Evolutionary conservation across 176 grass and related monocot species (phyloP).

Genomic region (Pharus latifolius): DNA sequence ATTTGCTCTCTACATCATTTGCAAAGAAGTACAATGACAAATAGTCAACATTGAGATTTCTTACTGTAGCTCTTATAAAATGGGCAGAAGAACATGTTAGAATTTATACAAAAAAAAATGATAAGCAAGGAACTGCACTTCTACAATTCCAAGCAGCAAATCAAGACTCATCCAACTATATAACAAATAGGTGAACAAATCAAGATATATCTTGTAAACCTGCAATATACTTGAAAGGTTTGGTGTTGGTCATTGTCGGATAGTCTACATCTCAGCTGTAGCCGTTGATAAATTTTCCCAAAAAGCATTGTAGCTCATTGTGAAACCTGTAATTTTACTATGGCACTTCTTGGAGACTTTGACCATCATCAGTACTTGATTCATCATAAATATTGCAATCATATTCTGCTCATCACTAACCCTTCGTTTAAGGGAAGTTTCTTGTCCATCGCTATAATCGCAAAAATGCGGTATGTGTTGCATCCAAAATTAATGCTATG

Average conservation of each 20-base stretch:
- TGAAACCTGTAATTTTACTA: no score
- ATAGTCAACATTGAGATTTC: not conserved
- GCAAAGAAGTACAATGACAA: not conserved
- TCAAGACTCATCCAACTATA: not conserved
- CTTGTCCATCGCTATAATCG: not conserved
- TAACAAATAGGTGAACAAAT: not conserved
- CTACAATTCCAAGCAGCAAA: constrained; percentile 6
- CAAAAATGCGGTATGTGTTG: not conserved
- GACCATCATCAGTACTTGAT: no score
- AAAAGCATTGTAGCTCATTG: not conserved
- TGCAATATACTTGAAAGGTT: not conserved
- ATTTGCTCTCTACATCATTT: constrained; percentile 11
- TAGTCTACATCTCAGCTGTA: not conserved
- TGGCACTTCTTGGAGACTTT: no score
- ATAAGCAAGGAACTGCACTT: constrained; percentile 17
- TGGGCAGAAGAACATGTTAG: not conserved
- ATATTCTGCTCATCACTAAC: not conserved
- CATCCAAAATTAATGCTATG: not conserved
- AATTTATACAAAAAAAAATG: constrained; percentile 4
- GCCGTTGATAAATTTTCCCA: not conserved
- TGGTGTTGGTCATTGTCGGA: not conserved
- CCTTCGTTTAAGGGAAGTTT: not conserved
- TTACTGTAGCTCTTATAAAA: constrained; percentile 9
- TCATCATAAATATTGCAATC: not conserved
- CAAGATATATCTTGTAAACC: not conserved